Conservation (phyloP, 306 rosid genomes). For the Begonia peltatifolia region DNA sequence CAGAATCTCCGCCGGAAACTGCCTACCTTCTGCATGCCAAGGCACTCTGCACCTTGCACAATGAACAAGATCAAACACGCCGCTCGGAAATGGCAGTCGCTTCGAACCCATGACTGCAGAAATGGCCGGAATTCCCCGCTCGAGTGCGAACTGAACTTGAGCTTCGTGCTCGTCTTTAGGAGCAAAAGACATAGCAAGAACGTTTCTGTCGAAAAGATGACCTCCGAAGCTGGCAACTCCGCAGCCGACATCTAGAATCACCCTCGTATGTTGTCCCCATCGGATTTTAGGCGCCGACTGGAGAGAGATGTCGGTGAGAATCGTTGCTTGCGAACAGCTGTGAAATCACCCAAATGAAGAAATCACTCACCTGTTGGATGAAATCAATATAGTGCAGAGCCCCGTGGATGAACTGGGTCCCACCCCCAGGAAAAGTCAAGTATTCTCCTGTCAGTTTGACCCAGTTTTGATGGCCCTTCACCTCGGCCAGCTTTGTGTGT, state of each 20-base stretch:
- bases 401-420: constrained; percentile 87
- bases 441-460: constrained; percentile 80
- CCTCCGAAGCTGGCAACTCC: constrained; percentile 97
- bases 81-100: constrained; percentile 65
- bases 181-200: constrained; percentile 76
- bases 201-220: constrained; percentile 70
- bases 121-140: constrained; percentile 86
- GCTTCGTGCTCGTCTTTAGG: constrained; percentile 98
- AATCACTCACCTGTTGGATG: constrained; percentile 39
- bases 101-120: constrained; percentile 97
- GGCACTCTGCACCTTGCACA: constrained; percentile 94
- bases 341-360: not conserved
- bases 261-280: constrained; percentile 73
- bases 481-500: constrained; percentile 53
- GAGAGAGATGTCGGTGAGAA: not conserved
- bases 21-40: constrained; percentile 70
- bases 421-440: constrained; percentile 90
- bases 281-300: constrained; percentile 53
- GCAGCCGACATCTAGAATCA: constrained; percentile 81
- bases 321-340: too few relatives aligned
- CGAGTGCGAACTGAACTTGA: constrained; percentile 88
- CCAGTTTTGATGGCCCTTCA: constrained; percentile 97
- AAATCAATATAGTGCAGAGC: constrained; percentile 86
- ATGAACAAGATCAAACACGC: constrained; percentile 61
- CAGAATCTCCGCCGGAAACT: too few relatives aligned